Percentiles rank a stretch among this genome's conserved stretches.
Evolutionary conservation across 495 filamentous ascomycete species (phyloP).

Genomic region (Lepidopterella palustris): DNA sequence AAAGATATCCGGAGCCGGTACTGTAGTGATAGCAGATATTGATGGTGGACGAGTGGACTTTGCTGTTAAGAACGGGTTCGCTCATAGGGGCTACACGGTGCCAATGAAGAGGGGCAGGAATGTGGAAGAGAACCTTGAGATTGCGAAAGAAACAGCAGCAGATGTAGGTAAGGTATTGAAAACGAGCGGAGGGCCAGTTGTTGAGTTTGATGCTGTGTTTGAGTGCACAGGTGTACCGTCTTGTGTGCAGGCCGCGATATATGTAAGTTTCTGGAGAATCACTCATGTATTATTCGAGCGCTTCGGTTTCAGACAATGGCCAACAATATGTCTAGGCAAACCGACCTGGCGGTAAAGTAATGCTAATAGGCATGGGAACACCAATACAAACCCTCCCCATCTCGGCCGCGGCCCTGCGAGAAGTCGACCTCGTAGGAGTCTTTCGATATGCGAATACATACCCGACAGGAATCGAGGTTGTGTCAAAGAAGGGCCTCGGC

Average conservation of each 20-base stretch:
- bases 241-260: constrained; percentile 81
- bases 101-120: constrained; percentile 45
- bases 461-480: constrained; percentile 66
- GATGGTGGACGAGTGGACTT: constrained; percentile 65
- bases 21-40: constrained; percentile 73
- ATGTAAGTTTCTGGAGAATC: constrained; percentile 43
- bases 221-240: constrained; percentile 88
- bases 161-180: constrained; percentile 41
- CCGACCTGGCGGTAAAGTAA: constrained; percentile 68
- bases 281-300: too few species aligned
- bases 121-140: constrained; percentile 50
- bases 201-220: constrained; percentile 72
- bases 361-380: constrained; percentile 92
- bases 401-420: constrained; percentile 74
- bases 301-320: too few species aligned
- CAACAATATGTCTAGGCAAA: constrained; percentile 43
- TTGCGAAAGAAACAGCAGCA: constrained; percentile 52
- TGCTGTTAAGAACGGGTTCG: constrained; percentile 62
- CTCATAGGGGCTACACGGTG: constrained; percentile 47
- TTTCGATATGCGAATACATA: constrained; percentile 91
- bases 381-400: constrained; percentile 82
- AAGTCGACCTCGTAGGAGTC: constrained; percentile 88
- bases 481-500: constrained; percentile 55
- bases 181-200: constrained; percentile 44
- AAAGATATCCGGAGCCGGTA: constrained; percentile 59